Evolutionary conservation across 2,329 filamentous ascomycete species (phyloP).

Genomic region (Colletotrichum chrysophilum): DNA sequence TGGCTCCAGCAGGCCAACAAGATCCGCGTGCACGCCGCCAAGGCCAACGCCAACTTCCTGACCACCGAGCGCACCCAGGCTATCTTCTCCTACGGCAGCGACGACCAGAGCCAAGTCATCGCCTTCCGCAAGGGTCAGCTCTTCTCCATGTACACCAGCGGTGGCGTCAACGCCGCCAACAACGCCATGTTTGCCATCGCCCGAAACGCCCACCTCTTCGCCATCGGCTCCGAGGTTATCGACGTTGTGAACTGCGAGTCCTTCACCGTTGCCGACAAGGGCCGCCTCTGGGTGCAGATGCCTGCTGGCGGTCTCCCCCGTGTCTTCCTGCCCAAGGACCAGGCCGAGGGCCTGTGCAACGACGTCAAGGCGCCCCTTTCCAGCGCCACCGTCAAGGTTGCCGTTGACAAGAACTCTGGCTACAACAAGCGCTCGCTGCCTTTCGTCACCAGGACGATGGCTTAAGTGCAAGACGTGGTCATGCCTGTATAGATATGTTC

Average conservation of each 20-base stretch:
- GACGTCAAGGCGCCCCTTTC: conserved; percentile 6
- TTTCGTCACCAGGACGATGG: neutral
- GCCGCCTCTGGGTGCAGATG: conserved; percentile 20
- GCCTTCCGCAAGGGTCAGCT: conserved; percentile 20
- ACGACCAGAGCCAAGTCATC: conserved; percentile 14
- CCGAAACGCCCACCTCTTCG: conserved; percentile 40
- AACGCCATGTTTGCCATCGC: conserved; percentile 36
- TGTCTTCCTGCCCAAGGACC: conserved; percentile 16
- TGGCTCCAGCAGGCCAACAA: conserved; percentile 53
- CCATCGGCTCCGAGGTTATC: conserved; percentile 32
- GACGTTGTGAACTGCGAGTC: conserved; percentile 49
- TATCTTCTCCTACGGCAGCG: conserved; percentile 7
- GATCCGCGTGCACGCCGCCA: conserved; percentile 39
- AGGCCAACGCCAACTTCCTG: conserved; percentile 4
- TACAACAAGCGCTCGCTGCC: conserved; percentile 10
- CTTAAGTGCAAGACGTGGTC: neutral
- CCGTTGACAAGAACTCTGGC: conserved; percentile 15
- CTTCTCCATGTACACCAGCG: conserved; percentile 41
- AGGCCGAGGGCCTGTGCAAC: conserved; percentile 15
- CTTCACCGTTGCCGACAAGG: conserved; percentile 8
- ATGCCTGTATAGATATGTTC: neutral
- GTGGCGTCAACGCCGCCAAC: conserved; percentile 35
- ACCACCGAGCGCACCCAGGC: conserved; percentile 9
- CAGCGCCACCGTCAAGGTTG: conserved; percentile 13
- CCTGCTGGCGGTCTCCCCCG: conserved; percentile 15